Evolutionary conservation across 208 protist genomes (phyloP).

Genomic region (Strigomonas culicis): DNA sequence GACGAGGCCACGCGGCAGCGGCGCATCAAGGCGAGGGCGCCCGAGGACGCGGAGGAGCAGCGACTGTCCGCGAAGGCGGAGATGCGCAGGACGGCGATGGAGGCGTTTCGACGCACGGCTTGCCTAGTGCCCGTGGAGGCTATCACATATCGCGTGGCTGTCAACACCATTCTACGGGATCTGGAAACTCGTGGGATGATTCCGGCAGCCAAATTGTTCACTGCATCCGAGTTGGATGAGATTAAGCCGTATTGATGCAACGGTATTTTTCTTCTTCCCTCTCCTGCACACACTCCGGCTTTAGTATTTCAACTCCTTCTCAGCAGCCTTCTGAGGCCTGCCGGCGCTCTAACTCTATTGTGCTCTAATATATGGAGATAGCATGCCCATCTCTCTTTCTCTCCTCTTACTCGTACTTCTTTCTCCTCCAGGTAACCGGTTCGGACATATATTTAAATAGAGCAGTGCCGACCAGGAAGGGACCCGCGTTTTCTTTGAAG

Average conservation of each 20-base stretch:
- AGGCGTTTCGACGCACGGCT: constrained; percentile 45
- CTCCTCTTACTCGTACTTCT: no score
- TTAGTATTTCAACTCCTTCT: no score
- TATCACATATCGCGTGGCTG: constrained; percentile 33
- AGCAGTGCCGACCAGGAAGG: no score
- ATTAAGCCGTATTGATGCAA: constrained; percentile 30
- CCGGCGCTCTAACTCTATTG: no score
- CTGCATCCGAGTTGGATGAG: constrained; percentile 30
- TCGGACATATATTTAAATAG: no score
- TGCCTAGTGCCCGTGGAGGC: constrained; percentile 36
- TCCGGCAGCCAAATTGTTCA: constrained; percentile 30
- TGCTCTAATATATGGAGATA: no score
- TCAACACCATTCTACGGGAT: constrained; percentile 46
- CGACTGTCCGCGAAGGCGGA: constrained; percentile 35
- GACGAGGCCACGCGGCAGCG: constrained; percentile 50
- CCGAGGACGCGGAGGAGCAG: constrained; percentile 58
- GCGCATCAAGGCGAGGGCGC: constrained; percentile 48
- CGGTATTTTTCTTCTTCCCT: not conserved
- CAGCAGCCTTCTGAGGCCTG: no score
- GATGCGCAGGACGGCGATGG: constrained; percentile 51
- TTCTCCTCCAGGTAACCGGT: no score
- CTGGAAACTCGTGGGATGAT: constrained; percentile 24
- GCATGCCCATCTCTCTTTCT: no score
- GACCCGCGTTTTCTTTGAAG: no score
- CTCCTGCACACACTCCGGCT: not conserved